Evolutionary conservation across 129 eudicot genomes (phyloP), one percentile per base, ranked within the genome.

Genomic region (Deinandra increscens): DNA sequence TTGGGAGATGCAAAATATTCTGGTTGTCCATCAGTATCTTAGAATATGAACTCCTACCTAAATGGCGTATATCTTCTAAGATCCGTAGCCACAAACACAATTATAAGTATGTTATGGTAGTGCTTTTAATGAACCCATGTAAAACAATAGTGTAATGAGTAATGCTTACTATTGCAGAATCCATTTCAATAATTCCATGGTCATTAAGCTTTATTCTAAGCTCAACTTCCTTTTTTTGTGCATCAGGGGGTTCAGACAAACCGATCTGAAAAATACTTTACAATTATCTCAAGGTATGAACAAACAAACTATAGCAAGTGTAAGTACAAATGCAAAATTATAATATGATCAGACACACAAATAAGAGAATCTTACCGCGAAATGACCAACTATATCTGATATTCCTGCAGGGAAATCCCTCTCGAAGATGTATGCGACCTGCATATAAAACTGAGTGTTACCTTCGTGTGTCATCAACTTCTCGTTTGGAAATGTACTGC

Each of bases 171-270:
- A 78, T 75, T 17, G 93, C 93, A 2, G 81, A 80, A 33, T 54
- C 85, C 64, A 84, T 58, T 10, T 81, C 69, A 59, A 91, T 71
- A 64, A 81, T 74, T 44, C 97, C 97, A 62, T 88, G 81, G 38
- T 80, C 63, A 51, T 81, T 86, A 66, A 91, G 83, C 64, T 43
- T 68, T 69, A 86, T 79, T 82, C 73, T 80, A 14, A 89, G 81
- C 75, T 82, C 78, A 8, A 85, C 73, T 77, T 66, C 76, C 42
- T 62, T 68, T 7, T 64, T 74, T 60, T 79, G 76, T 29, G 43
- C 43, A 54, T 64, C 71, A 58, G 77, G 38, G 11, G 33, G 84
- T 75, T 77, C 76, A 66, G 75, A 60, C 5, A 88, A 79, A 51
- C 90, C 90, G 54, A 93, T 83, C 98, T 86, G 62, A 71, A 60